These are phyloP conservation scores for Pythium periplocum DNA, from an alignment of 352 stramenopile species.

Conservation along the genomic window DNA sequence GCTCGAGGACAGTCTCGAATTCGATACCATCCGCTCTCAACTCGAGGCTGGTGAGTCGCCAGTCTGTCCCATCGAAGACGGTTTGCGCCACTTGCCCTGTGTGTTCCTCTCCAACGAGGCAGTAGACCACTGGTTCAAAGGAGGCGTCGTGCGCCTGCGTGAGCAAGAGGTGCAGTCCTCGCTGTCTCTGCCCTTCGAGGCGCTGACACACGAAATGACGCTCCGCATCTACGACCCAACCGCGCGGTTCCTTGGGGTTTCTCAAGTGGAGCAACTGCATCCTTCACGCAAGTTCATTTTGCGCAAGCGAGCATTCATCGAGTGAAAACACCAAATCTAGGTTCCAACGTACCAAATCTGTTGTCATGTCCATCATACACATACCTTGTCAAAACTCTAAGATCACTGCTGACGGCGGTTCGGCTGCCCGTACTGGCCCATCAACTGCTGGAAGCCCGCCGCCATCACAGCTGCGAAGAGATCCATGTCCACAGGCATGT, in stretches of 20 bases:
- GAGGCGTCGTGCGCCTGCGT: constrained; percentile 32
- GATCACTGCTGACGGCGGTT: constrained; percentile 4
- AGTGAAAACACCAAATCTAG: background rate
- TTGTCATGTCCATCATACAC: too few relatives aligned
- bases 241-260: constrained; percentile 43
- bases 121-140: constrained; percentile 41
- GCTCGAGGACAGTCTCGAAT: constrained; percentile 40
- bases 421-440: constrained; percentile 37
- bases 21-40: constrained; percentile 45
- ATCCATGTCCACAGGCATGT: constrained; percentile 65
- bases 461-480: constrained; percentile 83
- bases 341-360: too few relatives aligned
- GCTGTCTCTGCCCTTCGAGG: constrained; percentile 5
- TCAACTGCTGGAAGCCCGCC: constrained; percentile 77
- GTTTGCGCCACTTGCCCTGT: constrained; percentile 49
- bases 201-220: constrained; percentile 27
- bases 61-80: constrained; percentile 52
- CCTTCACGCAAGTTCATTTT: constrained; percentile 34
- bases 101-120: constrained; percentile 23
- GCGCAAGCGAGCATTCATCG: constrained; percentile 54
- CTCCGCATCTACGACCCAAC: constrained; percentile 50
- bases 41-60: constrained; percentile 30
- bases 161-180: constrained; percentile 20
- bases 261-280: constrained; percentile 36
- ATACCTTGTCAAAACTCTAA: background rate